Base-by-base conservation (phyloP, 257 asterid species). In the Solanum piurae region DNA sequence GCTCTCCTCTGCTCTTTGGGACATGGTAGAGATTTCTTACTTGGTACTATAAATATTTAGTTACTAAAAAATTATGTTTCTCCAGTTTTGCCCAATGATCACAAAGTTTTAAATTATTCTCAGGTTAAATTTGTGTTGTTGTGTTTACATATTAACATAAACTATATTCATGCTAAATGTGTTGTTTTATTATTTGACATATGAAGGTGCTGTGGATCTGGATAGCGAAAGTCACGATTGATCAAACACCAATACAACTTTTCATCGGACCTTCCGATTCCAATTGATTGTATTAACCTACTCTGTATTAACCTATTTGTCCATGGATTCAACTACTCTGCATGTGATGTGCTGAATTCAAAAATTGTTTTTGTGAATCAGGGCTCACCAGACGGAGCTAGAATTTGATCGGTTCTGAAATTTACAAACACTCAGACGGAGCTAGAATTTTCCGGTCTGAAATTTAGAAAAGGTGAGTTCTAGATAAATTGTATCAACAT, bases 211-310 rank as follows among this genome's bases (percentile, higher is more conserved):
- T 88, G 99, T 94, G 91, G 92, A 95, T 93, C 88, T 95, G 94
- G 99, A 97, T 68, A 89, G 90, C 98, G 95, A 92, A 93, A 94
- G 87, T 93, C n/a, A 98, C 98, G 76, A 94, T 97, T 88, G 98
- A 98, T 86, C 99, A 97, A 94, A 95, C 98, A 42, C 98, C 98
- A 29, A 94, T 95, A 89, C 99, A 97, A 88, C 89, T 97, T 91
- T 97, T 95, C 83, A n/a, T n/a, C 25, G 3, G 99, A 44, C 52
- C 52, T 44, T 44, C 52, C 16, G 18, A 44, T 44, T 44, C 52
- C 52, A 44, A 44, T 44, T 44, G 55, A 46, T 46, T 46, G 55
- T 12, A 46, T 46, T 46, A 46, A 46, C 18, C 49, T 10, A 11
- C 49, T 42, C 49, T 46, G 18, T 46, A 44, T 44, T 12, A 46